Evolutionary conservation across 2,329 filamentous ascomycete species (phyloP), one percentile per base, ranked within the genome.

Genomic region (Exserohilum rostratum): DNA sequence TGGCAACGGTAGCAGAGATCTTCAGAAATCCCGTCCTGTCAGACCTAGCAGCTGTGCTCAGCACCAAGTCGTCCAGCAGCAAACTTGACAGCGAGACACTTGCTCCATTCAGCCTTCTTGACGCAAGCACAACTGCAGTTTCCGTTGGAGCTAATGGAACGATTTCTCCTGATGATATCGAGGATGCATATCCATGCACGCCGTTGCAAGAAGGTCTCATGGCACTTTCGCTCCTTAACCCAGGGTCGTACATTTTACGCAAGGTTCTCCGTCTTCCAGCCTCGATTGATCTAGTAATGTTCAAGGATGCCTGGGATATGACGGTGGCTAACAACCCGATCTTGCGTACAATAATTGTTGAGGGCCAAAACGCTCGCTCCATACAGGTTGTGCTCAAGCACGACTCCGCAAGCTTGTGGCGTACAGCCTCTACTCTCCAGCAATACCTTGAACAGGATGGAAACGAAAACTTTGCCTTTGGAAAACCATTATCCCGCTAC

Each of bases 11-110:
- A 13, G 40, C 40, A 33, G 40, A 44, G 1, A 44, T 20, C 40
- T 42, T 42, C 38, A 42, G 22, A 42, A 5, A 42, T 42, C 38
- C 38, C 11, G 27, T 44, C 33, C 27, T 44, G n/a, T 44, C 40
- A 13, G 40, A 33, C 15, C 31, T 33, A 27, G 27, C 27, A 33
- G 40, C 40, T 20, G 40, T 44, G 15, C 15, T 29, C 40, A 44
- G 40, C 29, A 33, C 27, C 27, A 20, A 44, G 40, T 33, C 40
- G 15, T 20, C 40, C n/a, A 44, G 15, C 27, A 10, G 22, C 40
- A 17, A 20, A 2, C 31, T 6, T 33, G 15, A 27, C 15, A 44
- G 27, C 40, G 40, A 44, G 27, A 18, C 29, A 25, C 4, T 25
- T 25, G 22, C 22, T 25, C 22, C 22, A 25, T 25, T 25, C 22